A percentile compares a stretch with the other conserved stretches of the same genome.
Conservation (phyloP, 2,329 filamentous ascomycete species). For the Stenocarpella maydis region DNA sequence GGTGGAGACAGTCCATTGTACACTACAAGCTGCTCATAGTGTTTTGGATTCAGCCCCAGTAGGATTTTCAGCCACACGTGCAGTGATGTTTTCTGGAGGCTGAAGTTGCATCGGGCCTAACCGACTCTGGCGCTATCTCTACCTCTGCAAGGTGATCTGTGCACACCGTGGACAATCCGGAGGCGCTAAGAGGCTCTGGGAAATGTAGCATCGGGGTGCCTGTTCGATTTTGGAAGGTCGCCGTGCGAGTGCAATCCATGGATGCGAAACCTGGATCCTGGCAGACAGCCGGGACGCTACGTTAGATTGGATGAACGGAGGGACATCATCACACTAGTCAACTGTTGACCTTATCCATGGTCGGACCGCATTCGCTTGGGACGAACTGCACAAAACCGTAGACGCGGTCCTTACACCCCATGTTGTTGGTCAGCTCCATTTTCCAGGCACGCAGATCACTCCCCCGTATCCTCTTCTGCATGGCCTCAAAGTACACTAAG, state of each 20-base stretch:
- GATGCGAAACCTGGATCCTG: neutral
- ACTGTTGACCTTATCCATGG: neutral
- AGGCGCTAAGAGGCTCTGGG: neutral
- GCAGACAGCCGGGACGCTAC: slow-evolving; percentile 18
- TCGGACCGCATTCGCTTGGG: slow-evolving; percentile 6
- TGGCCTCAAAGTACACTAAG: too few relatives aligned
- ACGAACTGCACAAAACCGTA: neutral
- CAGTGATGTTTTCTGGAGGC: neutral
- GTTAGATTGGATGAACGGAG: slow-evolving; percentile 14
- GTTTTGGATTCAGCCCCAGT: neutral
- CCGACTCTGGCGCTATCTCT: neutral
- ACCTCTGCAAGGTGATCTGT: neutral
- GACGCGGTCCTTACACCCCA: neutral
- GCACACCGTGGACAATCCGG: neutral
- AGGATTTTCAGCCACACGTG: neutral
- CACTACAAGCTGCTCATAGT: neutral
- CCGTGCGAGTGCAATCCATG: too few relatives aligned
- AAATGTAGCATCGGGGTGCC: neutral
- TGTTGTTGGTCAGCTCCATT: neutral
- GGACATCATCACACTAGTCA: neutral
- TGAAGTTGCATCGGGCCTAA: neutral
- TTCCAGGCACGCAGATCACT: neutral
- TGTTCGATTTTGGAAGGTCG: slow-evolving; percentile 16
- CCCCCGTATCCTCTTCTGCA: neutral
- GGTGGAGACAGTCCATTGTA: neutral